Evolutionary conservation across 2,329 filamentous ascomycete species (phyloP), one percentile per base, ranked within the genome.

Genomic region (Trichoderma sp.): DNA sequence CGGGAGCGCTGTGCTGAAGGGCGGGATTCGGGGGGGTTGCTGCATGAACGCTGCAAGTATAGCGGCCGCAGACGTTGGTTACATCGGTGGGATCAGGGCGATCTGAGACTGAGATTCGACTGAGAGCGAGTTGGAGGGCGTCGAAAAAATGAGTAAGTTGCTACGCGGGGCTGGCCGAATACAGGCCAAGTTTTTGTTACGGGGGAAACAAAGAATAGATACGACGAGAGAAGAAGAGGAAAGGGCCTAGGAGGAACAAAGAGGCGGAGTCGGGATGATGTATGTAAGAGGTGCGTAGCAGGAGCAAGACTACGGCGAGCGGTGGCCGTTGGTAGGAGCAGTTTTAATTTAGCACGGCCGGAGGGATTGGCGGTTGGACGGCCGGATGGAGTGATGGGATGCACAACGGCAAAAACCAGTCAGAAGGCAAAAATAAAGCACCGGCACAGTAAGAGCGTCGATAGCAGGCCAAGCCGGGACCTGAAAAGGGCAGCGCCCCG

Each of bases 1-100:
- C 33, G 35, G 65, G 29, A 47, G 70, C 53, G 68, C 52, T 70
- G 68, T 53, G 37, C 64, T 56, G 64, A 56, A 56, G 52, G 40
- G 68, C 62, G 55, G 49, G 61, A 67, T 57, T 60, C 43, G 65
- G 69, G 70, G 69, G 70, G 69, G 65, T 65, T 53, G 69, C 31
- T 68, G 69, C 70, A 71, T 70, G 27, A 53, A 67, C 47, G 61
- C 56, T 69, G 62, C 52, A 53, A 53, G 29, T 64, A 62, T 60
- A 58, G 66, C 65, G 66, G 55, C 37, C 43, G 68, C 33, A 65
- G 68, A 10, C n/a, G 55, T 37, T 53, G 59, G 68, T 37, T 52
- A 63, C 55, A 64, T 56, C 70, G 60, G 56, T 24, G 60, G 37
- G 33, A 43, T 43, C n/a, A 43, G 40, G 40, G 40, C 40, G 19